These are phyloP conservation scores for Blastomyces parvus DNA, from an alignment of 2,329 filamentous ascomycete species.

Conservation along the genomic window DNA sequence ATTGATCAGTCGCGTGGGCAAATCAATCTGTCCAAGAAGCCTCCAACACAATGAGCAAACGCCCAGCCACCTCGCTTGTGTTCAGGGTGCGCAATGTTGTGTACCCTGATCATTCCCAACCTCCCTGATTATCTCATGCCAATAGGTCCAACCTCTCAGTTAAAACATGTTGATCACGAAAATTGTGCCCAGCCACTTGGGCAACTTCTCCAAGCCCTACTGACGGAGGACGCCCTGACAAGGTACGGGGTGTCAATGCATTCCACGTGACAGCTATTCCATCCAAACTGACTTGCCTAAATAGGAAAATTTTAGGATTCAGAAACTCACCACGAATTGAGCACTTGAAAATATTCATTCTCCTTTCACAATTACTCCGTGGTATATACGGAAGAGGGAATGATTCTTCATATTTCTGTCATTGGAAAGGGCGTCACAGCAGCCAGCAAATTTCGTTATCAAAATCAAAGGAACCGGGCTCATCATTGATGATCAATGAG, in stretches of 20 bases:
- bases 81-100: neutral
- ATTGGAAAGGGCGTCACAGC: neutral
- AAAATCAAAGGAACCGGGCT: neutral
- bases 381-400: too few relatives aligned
- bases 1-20: neutral
- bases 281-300: neutral
- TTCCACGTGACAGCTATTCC: too few relatives aligned
- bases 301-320: neutral
- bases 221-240: too few relatives aligned
- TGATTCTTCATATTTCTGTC: neutral
- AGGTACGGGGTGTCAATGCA: too few relatives aligned
- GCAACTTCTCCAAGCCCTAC: too few relatives aligned
- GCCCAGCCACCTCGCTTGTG: neutral
- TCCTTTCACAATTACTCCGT: neutral
- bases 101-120: neutral
- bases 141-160: neutral
- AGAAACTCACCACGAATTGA: neutral
- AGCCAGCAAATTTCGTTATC: neutral
- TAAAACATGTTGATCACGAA: neutral
- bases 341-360: neutral
- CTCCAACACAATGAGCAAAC: neutral
- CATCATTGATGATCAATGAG: neutral
- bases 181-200: neutral
- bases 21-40: neutral
- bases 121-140: neutral